These are phyloP conservation scores for Hymenoscyphus fraxineus DNA, from an alignment of 2,329 filamentous ascomycete species.

Conservation along the genomic window DNA sequence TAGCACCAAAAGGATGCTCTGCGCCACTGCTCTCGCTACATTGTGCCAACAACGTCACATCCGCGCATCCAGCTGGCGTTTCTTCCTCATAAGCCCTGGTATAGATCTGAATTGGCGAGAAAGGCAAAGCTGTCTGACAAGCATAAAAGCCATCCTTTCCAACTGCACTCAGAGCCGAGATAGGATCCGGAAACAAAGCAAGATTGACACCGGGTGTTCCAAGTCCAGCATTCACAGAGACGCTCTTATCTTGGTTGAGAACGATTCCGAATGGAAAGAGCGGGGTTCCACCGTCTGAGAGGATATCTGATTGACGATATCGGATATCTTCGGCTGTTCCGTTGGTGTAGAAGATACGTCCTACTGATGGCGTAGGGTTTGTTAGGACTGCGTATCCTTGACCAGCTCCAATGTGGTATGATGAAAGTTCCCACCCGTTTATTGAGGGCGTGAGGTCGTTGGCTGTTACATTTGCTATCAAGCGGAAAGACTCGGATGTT, in stretches of 20 bases:
- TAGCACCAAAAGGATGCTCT: conserved; percentile 40
- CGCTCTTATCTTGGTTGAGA: conserved; percentile 33
- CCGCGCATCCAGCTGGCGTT: conserved; percentile 38
- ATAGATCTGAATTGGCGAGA: conserved; percentile 40
- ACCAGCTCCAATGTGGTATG: conserved; percentile 44
- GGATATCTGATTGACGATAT: conserved; percentile 34
- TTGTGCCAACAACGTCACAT: conserved; percentile 43
- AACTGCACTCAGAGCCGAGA: conserved; percentile 29
- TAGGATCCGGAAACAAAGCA: conserved; percentile 36
- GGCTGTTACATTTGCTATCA: conserved; percentile 44
- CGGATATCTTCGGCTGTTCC: conserved; percentile 40
- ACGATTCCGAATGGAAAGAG: conserved; percentile 38
- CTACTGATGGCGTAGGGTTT: conserved; percentile 20
- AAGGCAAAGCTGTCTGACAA: conserved; percentile 42
- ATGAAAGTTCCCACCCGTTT: conserved; percentile 39
- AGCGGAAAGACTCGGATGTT: conserved; percentile 34
- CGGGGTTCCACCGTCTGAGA: conserved; percentile 42
- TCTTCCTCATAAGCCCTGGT: conserved; percentile 38
- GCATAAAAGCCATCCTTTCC: conserved; percentile 39
- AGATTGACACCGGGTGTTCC: conserved; percentile 39
- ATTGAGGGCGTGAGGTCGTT: conserved; percentile 41
- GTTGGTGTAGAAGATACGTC: conserved; percentile 47
- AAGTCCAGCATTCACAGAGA: conserved; percentile 37
- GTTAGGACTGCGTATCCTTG: conserved; percentile 39
- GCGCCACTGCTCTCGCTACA: conserved; percentile 39